Evolutionary conservation across 106 monocot species (phyloP).

Genomic region (Dioscorea zingiberensis): DNA sequence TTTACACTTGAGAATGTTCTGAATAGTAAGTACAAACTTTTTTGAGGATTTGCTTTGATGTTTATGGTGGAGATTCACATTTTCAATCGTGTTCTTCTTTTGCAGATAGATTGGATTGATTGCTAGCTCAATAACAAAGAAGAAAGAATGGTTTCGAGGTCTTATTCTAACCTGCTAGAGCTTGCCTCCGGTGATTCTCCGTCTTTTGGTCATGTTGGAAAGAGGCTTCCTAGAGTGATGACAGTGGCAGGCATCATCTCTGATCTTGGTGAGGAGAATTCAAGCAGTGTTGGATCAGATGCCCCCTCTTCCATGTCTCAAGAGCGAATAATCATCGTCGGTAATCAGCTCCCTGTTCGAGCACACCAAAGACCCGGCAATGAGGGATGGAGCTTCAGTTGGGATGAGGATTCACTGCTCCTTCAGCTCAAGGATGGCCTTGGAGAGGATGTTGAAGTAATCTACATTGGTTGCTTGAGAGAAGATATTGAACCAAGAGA

Average conservation of each 20-base stretch:
- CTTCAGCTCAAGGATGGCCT: conserved; percentile 49
- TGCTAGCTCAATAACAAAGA: too few species aligned
- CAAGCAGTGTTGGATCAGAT: conserved; percentile 14
- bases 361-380: conserved; percentile 25
- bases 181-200: conserved; percentile 30
- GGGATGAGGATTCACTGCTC: conserved; percentile 52
- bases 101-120: too few species aligned
- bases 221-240: conserved; percentile 39
- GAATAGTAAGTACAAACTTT: too few species aligned
- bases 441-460: conserved; percentile 34
- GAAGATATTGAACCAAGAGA: conserved; percentile 39
- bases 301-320: conserved; percentile 28
- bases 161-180: conserved; percentile 45
- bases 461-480: conserved; percentile 44
- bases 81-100: too few species aligned
- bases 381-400: conserved; percentile 39
- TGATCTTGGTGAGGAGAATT: conserved; percentile 38
- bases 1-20: too few species aligned
- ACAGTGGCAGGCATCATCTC: conserved; percentile 45
- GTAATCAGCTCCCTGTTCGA: conserved; percentile 42
- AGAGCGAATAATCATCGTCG: conserved; percentile 33
- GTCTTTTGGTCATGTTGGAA: conserved; percentile 20
- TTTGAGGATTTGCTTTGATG: too few species aligned
- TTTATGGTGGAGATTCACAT: too few species aligned
- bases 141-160: conserved; percentile 36